Percentiles rank a stretch among this genome's conserved stretches.
These are phyloP conservation scores for Protomyces pachydermus DNA, from an alignment of 1,139 yeast genomes.

Conservation along the genomic window DNA sequence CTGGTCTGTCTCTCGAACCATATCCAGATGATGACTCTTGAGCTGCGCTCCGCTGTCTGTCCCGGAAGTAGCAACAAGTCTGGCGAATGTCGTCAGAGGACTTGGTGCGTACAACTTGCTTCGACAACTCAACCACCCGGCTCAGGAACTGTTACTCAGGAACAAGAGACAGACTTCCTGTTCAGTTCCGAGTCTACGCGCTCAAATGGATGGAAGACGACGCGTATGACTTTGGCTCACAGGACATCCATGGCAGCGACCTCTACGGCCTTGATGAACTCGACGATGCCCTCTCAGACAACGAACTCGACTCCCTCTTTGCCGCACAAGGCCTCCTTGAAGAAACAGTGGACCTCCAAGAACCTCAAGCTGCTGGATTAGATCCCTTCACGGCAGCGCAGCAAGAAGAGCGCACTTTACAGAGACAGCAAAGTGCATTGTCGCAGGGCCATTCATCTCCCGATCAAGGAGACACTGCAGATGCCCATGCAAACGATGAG, in stretches of 20 bases:
- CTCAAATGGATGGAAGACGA: background rate
- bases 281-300: background rate
- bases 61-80: too few relatives aligned
- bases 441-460: background rate
- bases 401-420: background rate
- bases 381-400: conserved; percentile 26
- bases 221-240: background rate
- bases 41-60: too few relatives aligned
- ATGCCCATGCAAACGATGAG: background rate
- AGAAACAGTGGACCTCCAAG: background rate
- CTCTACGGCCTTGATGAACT: background rate
- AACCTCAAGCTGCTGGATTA: background rate
- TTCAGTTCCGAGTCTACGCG: background rate
- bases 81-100: too few relatives aligned
- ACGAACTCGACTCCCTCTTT: background rate
- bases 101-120: too few relatives aligned
- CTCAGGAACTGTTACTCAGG: too few relatives aligned
- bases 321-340: background rate
- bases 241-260: background rate
- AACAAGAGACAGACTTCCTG: too few relatives aligned
- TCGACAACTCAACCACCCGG: too few relatives aligned
- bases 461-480: background rate
- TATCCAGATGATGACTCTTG: background rate
- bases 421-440: background rate
- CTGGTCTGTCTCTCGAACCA: background rate